These are phyloP conservation scores for Chlorella sp. DNA, from an alignment of 139 green algal species.

Conservation along the genomic window DNA sequence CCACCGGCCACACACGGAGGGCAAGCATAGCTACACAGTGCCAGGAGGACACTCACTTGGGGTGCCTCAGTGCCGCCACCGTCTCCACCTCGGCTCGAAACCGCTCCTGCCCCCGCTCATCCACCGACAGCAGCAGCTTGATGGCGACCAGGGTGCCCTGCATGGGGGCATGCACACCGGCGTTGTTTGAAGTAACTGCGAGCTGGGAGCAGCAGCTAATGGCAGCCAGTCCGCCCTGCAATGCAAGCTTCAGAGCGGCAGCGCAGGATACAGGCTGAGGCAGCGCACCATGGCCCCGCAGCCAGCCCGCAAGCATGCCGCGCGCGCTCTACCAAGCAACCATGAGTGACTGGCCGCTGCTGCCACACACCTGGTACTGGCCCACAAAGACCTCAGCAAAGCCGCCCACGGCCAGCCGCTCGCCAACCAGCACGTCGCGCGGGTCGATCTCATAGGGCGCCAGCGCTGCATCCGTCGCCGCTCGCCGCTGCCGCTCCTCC, in stretches of 20 bases:
- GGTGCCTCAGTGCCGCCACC: conserved; percentile 69
- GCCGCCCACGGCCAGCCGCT: conserved; percentile 83
- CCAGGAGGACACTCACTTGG: conserved; percentile 54
- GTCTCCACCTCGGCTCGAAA: conserved; percentile 57
- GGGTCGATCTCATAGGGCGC: conserved; percentile 5
- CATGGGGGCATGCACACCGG: too few species aligned
- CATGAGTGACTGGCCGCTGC: too few species aligned
- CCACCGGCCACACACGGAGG: too few species aligned
- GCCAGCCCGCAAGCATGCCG: background rate
- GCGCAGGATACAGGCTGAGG: too few species aligned
- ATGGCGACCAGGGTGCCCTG: conserved; percentile 74
- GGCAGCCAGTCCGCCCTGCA: too few species aligned
- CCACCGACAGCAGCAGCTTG: conserved; percentile 68
- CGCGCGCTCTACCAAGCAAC: too few species aligned
- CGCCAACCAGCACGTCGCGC: conserved; percentile 65
- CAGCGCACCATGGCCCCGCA: background rate
- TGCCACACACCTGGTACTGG: conserved; percentile 61
- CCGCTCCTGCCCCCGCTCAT: conserved; percentile 49
- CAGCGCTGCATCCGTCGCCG: background rate
- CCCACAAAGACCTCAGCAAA: conserved; percentile 85
- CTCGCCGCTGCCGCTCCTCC: background rate
- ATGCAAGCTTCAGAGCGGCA: too few species aligned
- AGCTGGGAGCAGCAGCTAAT: too few species aligned
- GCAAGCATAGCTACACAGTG: too few species aligned
- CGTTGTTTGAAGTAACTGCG: too few species aligned